Percentiles rank a stretch among this genome's conserved stretches.
Evolutionary conservation across 192 early-diverging fungal genomes (phyloP).

Genomic region (Rhizoclosmatium globosum): DNA sequence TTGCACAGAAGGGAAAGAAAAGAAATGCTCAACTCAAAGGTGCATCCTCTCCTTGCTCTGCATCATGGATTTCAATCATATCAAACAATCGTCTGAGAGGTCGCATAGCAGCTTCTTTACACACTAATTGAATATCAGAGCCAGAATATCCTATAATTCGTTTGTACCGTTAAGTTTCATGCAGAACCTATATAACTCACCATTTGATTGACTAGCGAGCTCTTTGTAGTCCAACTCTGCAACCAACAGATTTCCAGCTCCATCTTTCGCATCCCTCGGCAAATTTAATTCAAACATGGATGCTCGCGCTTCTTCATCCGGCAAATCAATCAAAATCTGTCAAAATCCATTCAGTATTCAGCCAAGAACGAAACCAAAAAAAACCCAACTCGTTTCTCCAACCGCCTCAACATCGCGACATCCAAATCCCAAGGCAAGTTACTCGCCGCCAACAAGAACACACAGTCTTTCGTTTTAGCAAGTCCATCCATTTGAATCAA

Average conservation of each 20-base stretch:
- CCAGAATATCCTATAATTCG: conserved; percentile 56
- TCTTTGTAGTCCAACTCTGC: conserved; percentile 49
- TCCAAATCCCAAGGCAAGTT: conserved; percentile 70
- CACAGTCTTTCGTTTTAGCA: conserved; percentile 50
- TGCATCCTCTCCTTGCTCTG: not conserved
- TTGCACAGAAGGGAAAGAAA: not conserved
- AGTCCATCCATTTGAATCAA: conserved; percentile 68
- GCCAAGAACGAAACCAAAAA: conserved; percentile 19
- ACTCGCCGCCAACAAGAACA: conserved; percentile 62
- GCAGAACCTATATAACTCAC: conserved; percentile 29
- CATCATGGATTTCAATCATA: conserved; percentile 45
- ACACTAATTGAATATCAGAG: conserved; percentile 63
- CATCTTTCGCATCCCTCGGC: conserved; percentile 34
- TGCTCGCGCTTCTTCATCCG: conserved; percentile 47
- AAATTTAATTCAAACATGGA: conserved; percentile 54
- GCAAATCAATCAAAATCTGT: conserved; percentile 62
- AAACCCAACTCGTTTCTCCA: conserved; percentile 59
- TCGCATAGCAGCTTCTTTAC: conserved; percentile 65
- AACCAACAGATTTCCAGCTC: conserved; percentile 24
- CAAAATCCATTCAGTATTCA: not conserved
- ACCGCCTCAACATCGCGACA: conserved; percentile 60
- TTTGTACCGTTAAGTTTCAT: conserved; percentile 15
- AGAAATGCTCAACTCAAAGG: not conserved
- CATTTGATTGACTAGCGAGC: conserved; percentile 50
- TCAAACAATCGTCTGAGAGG: conserved; percentile 61